These are phyloP conservation scores for Saccharomyces paradoxus DNA, from an alignment of 805 yeast species.

Conservation along the genomic window DNA sequence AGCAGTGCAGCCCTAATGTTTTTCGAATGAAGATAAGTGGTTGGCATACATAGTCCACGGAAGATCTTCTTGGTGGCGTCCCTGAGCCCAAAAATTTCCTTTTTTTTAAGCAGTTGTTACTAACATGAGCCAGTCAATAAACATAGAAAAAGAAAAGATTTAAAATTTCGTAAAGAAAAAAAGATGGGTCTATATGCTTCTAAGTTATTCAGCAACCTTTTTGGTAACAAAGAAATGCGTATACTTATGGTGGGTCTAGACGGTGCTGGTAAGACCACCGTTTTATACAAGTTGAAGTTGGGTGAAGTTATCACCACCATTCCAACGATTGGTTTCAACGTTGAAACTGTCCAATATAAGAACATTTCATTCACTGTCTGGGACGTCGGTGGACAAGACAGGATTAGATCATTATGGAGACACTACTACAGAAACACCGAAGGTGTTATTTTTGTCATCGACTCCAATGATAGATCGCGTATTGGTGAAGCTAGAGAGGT, in stretches of 20 bases:
- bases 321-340: slow-evolving; percentile 96
- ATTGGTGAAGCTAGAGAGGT: slow-evolving; percentile 97
- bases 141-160: background rate
- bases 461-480: slow-evolving; percentile 96
- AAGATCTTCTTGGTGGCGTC: background rate
- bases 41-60: background rate
- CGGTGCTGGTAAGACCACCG: slow-evolving; percentile 98
- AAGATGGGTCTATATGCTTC: slow-evolving; percentile 92
- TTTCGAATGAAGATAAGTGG: background rate
- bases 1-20: background rate
- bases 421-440: slow-evolving; percentile 98
- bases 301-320: slow-evolving; percentile 95
- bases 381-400: slow-evolving; percentile 99
- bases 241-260: slow-evolving; percentile 96
- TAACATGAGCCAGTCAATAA: background rate
- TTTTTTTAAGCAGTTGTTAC: background rate
- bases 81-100: background rate
- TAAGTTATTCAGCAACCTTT: slow-evolving; percentile 86
- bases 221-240: slow-evolving; percentile 97
- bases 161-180: slow-evolving; percentile 6
- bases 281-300: slow-evolving; percentile 84
- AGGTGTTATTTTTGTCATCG: slow-evolving; percentile 96
- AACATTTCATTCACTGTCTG: slow-evolving; percentile 94
- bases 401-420: slow-evolving; percentile 98
- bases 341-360: slow-evolving; percentile 94